A percentile compares a stretch with the other conserved stretches of the same genome.
Evolutionary conservation across 805 yeast genomes (phyloP).

Genomic region (Lipomyces japonicus): DNA sequence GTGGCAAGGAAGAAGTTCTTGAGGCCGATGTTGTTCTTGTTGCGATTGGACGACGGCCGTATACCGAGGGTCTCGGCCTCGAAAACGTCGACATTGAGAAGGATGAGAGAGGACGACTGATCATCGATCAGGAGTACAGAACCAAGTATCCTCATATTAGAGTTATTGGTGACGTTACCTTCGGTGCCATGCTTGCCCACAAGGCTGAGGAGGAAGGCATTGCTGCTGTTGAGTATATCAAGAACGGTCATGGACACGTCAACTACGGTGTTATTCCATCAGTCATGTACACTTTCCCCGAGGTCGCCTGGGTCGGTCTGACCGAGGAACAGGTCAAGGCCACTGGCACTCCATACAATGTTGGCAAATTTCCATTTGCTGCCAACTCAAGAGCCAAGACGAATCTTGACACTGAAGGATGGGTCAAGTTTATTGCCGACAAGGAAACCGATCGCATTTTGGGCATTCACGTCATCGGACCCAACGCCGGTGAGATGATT

Average conservation of each 20-base stretch:
- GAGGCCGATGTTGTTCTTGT: constrained; percentile 93
- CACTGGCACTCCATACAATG: constrained; percentile 82
- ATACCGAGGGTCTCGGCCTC: constrained; percentile 80
- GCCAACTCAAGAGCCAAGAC: constrained; percentile 99
- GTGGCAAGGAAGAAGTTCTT: constrained; percentile 70
- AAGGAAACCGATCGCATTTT: constrained; percentile 94
- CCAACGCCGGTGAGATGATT: constrained; percentile 99
- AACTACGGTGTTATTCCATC: constrained; percentile 97
- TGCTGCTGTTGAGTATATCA: constrained; percentile 94
- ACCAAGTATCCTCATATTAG: constrained; percentile 90
- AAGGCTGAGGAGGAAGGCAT: constrained; percentile 99
- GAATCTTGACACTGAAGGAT: constrained; percentile 94
- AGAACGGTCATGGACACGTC: constrained; percentile 93
- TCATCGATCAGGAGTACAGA: constrained; percentile 89
- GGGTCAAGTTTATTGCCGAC: constrained; percentile 96
- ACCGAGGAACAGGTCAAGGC: constrained; percentile 80
- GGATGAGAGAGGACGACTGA: constrained; percentile 89
- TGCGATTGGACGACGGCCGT: constrained; percentile 99
- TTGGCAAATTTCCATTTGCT: constrained; percentile 97
- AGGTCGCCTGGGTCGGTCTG: constrained; percentile 99
- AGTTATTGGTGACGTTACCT: constrained; percentile 97
- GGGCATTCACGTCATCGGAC: constrained; percentile 96
- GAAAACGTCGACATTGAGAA: constrained; percentile 86
- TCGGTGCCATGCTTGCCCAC: constrained; percentile 99
- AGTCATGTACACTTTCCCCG: constrained; percentile 99